Conservation (phyloP, 768 basidiomycete genomes). For the Boletus sensibilis region DNA sequence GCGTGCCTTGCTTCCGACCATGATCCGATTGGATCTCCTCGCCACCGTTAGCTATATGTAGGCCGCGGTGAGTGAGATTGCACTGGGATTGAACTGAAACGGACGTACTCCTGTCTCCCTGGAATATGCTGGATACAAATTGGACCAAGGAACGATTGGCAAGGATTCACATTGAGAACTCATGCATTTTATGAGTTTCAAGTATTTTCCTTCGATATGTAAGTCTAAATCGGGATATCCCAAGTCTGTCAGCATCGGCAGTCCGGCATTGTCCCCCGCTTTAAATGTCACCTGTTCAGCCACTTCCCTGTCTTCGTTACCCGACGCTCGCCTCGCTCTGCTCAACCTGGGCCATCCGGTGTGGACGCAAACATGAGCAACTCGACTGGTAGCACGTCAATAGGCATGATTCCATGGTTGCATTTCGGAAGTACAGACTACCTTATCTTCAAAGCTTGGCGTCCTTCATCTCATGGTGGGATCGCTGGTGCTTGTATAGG, state of each 20-base stretch:
- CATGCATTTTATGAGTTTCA: background rate
- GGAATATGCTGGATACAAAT: background rate
- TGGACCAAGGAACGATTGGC: background rate
- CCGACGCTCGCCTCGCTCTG: background rate
- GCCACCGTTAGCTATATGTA: background rate
- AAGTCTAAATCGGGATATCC: conserved; percentile 8
- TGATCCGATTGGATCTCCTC: background rate
- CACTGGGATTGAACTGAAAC: background rate
- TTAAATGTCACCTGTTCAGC: background rate
- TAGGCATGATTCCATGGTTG: conserved; percentile 63
- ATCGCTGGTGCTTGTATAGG: conserved; percentile 75
- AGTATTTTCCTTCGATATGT: background rate
- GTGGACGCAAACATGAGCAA: conserved; percentile 1
- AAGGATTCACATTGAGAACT: background rate
- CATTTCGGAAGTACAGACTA: conserved; percentile 67
- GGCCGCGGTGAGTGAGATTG: background rate
- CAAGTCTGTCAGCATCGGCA: background rate
- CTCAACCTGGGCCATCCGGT: background rate
- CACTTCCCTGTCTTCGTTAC: background rate
- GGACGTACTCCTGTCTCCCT: background rate
- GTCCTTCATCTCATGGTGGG: conserved; percentile 64
- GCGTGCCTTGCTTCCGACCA: background rate
- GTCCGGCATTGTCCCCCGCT: background rate
- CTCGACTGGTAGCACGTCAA: conserved; percentile 15
- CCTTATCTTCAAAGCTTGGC: conserved; percentile 67